phyloP scores from a whole-genome alignment of 148 eudicot genomes.

The Limonium bicolor region DNA sequence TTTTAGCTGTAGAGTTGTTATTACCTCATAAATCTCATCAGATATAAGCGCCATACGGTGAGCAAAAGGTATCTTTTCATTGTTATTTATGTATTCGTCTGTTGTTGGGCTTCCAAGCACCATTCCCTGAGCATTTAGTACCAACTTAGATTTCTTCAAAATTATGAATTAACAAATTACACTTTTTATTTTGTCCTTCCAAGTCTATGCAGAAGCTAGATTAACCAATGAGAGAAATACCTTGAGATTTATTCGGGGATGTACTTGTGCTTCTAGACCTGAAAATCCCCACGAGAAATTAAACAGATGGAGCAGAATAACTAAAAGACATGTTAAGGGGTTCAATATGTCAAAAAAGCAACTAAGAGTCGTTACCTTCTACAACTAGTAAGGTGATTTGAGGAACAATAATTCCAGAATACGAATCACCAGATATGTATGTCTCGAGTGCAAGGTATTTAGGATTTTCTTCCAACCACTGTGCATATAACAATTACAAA shows the following conservation, averaged over 20 bases:
- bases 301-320: no score
- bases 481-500: slow-evolving; percentile 6
- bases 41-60: slow-evolving; percentile 53
- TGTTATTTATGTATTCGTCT: slow-evolving; percentile 23
- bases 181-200: not conserved
- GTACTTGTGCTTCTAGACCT: slow-evolving; percentile 4
- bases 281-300: no score
- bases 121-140: not conserved
- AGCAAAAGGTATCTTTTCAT: slow-evolving; percentile 32
- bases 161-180: not conserved
- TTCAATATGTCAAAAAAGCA: no score
- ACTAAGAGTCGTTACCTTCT: slow-evolving; percentile 3
- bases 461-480: slow-evolving; percentile 33
- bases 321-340: no score
- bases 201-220: not conserved
- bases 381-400: slow-evolving; percentile 3
- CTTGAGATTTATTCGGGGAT: slow-evolving; percentile 3
- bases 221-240: not conserved
- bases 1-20: not conserved
- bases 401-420: slow-evolving; percentile 27
- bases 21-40: slow-evolving; percentile 35
- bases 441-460: slow-evolving; percentile 21
- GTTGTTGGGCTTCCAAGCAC: slow-evolving; percentile 28
- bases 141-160: not conserved
- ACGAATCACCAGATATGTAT: slow-evolving; percentile 33